phyloP scores from a whole-genome alignment of 2,329 filamentous ascomycete species.

The Fusarium solani-melongenae region DNA sequence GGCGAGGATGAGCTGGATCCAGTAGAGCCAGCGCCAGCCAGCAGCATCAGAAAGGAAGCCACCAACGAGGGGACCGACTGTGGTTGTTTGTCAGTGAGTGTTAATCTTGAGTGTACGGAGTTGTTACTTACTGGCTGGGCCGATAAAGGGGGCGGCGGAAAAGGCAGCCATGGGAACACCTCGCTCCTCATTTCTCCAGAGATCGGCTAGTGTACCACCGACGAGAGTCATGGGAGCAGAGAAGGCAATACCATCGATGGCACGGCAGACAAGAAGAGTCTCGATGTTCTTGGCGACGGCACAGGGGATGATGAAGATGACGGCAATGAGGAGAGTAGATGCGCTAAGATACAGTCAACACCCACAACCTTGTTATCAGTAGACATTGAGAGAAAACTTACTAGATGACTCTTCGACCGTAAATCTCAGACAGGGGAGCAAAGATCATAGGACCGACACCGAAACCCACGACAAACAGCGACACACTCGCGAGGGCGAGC shows the following conservation, averaged over 20 bases:
- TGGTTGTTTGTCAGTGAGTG: constrained; percentile 10
- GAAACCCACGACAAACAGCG: constrained; percentile 84
- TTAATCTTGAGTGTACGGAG: not conserved
- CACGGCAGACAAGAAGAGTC: constrained; percentile 79
- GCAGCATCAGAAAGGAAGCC: constrained; percentile 77
- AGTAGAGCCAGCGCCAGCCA: constrained; percentile 88
- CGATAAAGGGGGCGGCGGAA: constrained; percentile 83
- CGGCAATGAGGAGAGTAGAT: constrained; percentile 74
- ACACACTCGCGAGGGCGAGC: constrained; percentile 77
- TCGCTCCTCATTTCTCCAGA: constrained; percentile 87
- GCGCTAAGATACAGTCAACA: constrained; percentile 47
- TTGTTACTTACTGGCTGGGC: constrained; percentile 70
- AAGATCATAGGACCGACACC: constrained; percentile 84
- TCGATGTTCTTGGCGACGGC: constrained; percentile 80
- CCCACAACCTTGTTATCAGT: not conserved
- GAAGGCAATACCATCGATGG: constrained; percentile 85
- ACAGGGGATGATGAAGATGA: constrained; percentile 84
- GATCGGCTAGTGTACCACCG: constrained; percentile 82
- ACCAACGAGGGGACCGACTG: constrained; percentile 77
- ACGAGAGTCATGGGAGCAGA: constrained; percentile 89
- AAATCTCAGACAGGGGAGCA: constrained; percentile 80
- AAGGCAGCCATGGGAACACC: constrained; percentile 91
- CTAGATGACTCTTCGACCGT: constrained; percentile 79
- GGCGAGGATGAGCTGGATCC: constrained; percentile 84
- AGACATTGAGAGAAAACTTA: constrained; percentile 40